These are phyloP conservation scores for Sextonia rubra DNA, from an alignment of 164 flowering plant species.

Conservation along the genomic window DNA sequence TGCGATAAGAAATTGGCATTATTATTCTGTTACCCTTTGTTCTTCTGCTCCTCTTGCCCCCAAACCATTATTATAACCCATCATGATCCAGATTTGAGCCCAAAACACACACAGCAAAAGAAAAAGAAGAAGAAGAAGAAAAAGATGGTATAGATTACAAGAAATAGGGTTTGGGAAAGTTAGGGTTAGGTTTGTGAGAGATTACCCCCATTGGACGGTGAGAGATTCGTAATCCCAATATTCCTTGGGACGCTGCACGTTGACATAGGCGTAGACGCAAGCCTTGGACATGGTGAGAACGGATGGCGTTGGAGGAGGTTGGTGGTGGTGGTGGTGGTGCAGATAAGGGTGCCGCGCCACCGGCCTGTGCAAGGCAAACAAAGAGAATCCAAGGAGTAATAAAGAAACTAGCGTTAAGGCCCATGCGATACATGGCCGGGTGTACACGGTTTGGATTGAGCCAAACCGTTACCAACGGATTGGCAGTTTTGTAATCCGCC, in stretches of 20 bases:
- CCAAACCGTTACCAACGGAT: no score
- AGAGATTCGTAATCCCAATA: slow-evolving; percentile 81
- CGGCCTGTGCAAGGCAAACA: slow-evolving; percentile 37
- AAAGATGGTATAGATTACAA: no score
- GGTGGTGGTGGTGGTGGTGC: neutral
- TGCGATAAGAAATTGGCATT: no score
- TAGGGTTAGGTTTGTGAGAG: neutral
- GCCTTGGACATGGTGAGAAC: slow-evolving; percentile 40
- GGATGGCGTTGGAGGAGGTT: neutral
- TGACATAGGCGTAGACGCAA: slow-evolving; percentile 64
- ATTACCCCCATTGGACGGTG: slow-evolving; percentile 76
- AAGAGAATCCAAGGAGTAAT: slow-evolving; percentile 15
- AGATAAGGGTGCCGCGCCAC: slow-evolving; percentile 31
- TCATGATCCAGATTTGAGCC: neutral
- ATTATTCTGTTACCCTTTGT: no score
- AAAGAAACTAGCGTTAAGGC: no score
- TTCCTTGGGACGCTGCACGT: slow-evolving; percentile 60
- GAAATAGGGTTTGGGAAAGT: neutral
- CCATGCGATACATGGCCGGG: no score
- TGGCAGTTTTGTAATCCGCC: no score
- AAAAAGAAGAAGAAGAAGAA: no score
- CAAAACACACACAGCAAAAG: no score
- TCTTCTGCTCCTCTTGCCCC: no score
- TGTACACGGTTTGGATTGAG: no score
- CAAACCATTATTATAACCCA: no score